phyloP scores from a whole-genome alignment of 2,329 filamentous ascomycete genomes.

The Botrytis byssoidea region DNA sequence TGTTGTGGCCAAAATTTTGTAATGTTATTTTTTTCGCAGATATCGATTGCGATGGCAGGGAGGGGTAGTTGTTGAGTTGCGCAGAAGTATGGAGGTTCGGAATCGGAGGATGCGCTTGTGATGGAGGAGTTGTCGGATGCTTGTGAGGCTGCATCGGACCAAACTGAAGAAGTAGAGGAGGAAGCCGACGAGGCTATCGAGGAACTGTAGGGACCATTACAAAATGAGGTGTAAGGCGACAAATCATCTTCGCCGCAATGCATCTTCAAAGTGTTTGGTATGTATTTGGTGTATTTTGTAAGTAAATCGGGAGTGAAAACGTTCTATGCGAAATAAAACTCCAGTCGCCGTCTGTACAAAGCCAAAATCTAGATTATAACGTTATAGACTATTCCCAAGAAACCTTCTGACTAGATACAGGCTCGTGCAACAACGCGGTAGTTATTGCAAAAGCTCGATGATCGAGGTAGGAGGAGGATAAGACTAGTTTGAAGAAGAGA shows the following conservation, averaged over 20 bases:
- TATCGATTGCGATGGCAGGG: slow-evolving; percentile 37
- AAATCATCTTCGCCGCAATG: slow-evolving; percentile 53
- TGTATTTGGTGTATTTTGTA: slow-evolving; percentile 42
- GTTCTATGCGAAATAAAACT: slow-evolving; percentile 39
- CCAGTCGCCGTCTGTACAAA: slow-evolving; percentile 57
- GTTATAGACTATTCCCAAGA: slow-evolving; percentile 42
- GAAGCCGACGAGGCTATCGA: slow-evolving; percentile 74
- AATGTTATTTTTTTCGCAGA: slow-evolving; percentile 37
- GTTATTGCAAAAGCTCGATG: slow-evolving; percentile 44
- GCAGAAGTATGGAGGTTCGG: slow-evolving; percentile 47
- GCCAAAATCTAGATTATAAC: slow-evolving; percentile 47
- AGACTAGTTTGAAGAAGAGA: slow-evolving; percentile 43
- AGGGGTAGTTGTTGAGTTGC: slow-evolving; percentile 36
- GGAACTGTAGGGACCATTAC: slow-evolving; percentile 63
- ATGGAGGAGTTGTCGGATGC: slow-evolving; percentile 66
- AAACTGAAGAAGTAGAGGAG: slow-evolving; percentile 73
- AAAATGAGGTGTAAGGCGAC: slow-evolving; percentile 51
- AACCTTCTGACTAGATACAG: slow-evolving; percentile 45
- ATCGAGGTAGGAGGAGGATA: slow-evolving; percentile 44
- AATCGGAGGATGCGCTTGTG: slow-evolving; percentile 55
- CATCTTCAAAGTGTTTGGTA: slow-evolving; percentile 51
- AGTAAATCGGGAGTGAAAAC: slow-evolving; percentile 2
- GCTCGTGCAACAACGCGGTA: slow-evolving; percentile 40
- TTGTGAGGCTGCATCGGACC: slow-evolving; percentile 71
- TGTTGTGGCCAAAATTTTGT: slow-evolving; percentile 39